These are phyloP conservation scores for Adansonia grandidieri DNA, from an alignment of 441 rosid species.

Conservation along the genomic window DNA sequence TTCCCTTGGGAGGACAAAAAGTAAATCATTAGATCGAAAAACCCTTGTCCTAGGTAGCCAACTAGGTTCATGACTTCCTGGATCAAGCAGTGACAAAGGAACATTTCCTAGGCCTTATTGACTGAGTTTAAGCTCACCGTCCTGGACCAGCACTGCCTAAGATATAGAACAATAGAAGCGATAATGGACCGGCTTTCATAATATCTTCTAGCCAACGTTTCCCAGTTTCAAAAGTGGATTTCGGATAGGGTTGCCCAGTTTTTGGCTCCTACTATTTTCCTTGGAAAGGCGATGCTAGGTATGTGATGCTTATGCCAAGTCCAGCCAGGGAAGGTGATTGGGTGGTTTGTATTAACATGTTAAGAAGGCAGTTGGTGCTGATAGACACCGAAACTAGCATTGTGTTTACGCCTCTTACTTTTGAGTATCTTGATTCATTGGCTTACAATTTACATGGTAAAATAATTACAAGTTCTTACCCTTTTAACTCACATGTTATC, in stretches of 20 bases:
- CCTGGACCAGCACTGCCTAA: slow-evolving; percentile 58
- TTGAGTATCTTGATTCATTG: not conserved
- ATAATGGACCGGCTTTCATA: slow-evolving; percentile 73
- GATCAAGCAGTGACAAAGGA: slow-evolving; percentile 52
- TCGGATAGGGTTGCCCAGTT: slow-evolving; percentile 86
- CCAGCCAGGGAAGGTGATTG: slow-evolving; percentile 65
- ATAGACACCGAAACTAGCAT: slow-evolving; percentile 57
- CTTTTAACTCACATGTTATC: too few relatives aligned
- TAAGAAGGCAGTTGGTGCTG: slow-evolving; percentile 51
- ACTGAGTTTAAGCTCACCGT: slow-evolving; percentile 82
- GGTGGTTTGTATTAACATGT: slow-evolving; percentile 73
- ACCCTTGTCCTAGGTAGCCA: slow-evolving; percentile 63
- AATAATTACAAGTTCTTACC: too few relatives aligned
- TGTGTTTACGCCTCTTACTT: slow-evolving; percentile 58
- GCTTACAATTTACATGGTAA: too few relatives aligned
- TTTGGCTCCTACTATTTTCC: slow-evolving; percentile 85
- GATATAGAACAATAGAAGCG: slow-evolving; percentile 45
- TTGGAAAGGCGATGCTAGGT: slow-evolving; percentile 76
- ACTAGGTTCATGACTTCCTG: slow-evolving; percentile 60
- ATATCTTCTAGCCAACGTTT: slow-evolving; percentile 79
- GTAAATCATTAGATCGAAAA: slow-evolving; percentile 47
- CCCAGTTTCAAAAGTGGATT: slow-evolving; percentile 53
- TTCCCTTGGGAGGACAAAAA: slow-evolving; percentile 55
- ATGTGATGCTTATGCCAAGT: slow-evolving; percentile 89
- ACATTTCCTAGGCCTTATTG: slow-evolving; percentile 78